Evolutionary conservation across 140 eudicot species (phyloP).

Genomic region (Eryngium alpinum): DNA sequence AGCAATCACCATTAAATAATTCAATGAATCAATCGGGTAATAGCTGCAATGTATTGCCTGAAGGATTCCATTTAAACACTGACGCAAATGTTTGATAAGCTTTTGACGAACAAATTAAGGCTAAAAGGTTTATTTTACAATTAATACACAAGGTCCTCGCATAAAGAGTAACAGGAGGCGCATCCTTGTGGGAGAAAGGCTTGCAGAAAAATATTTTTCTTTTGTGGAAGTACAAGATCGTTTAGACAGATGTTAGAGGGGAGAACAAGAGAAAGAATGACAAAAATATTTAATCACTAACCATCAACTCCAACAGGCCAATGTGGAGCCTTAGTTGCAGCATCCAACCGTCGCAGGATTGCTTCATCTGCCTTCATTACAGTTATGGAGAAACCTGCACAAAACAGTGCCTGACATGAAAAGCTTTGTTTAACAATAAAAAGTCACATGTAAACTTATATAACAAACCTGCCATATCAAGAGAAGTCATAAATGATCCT

Average conservation of each 20-base stretch:
- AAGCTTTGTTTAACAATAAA: neutral
- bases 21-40: neutral
- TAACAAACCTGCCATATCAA: conserved; percentile 89
- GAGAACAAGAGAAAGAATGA: conserved; percentile 11
- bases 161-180: neutral
- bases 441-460: conserved; percentile 1
- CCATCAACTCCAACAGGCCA: conserved; percentile 96
- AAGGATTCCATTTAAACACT: neutral
- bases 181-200: neutral
- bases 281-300: conserved; percentile 25
- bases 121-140: too few relatives aligned
- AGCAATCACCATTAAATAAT: neutral
- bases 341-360: conserved; percentile 68
- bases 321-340: conserved; percentile 83
- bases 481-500: conserved; percentile 98
- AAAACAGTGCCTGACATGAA: conserved; percentile 8
- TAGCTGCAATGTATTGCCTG: neutral
- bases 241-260: neutral
- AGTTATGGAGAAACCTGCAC: conserved; percentile 77
- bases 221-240: neutral
- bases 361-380: conserved; percentile 80
- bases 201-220: neutral
- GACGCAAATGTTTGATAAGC: neutral
- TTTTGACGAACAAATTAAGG: neutral
- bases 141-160: neutral